Evolutionary conservation across 1,284 basidiomycete species (phyloP).

Genomic region (Marasmius oreades): DNA sequence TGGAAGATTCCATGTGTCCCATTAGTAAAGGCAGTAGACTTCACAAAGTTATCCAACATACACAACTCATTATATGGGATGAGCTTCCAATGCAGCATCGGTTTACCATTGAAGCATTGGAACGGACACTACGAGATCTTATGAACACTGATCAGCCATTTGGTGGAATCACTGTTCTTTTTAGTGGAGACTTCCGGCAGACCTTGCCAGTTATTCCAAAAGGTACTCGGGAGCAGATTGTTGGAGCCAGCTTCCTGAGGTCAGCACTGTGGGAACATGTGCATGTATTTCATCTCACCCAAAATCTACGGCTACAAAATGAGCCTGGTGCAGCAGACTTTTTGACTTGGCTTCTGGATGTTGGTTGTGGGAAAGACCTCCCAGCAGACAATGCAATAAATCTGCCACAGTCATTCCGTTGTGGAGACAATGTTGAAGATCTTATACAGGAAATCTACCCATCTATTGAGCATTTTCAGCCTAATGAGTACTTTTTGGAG

Average conservation of each 20-base stretch:
- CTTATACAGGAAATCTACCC: too few relatives aligned
- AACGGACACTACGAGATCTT: conserved; percentile 28
- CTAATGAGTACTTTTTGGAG: too few relatives aligned
- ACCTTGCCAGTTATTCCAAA: conserved; percentile 27
- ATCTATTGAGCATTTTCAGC: too few relatives aligned
- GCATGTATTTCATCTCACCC: conserved; percentile 24
- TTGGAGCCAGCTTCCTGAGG: conserved; percentile 27
- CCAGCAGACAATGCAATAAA: too few relatives aligned
- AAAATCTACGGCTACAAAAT: conserved; percentile 34
- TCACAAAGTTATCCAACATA: conserved; percentile 25
- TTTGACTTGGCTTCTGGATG: too few relatives aligned
- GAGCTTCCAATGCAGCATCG: conserved; percentile 34
- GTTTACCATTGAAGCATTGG: conserved; percentile 29
- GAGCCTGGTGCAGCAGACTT: conserved; percentile 18
- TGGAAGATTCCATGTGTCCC: conserved; percentile 29
- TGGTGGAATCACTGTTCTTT: conserved; percentile 36
- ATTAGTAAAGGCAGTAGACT: conserved; percentile 25
- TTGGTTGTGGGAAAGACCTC: too few relatives aligned
- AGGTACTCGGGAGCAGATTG: conserved; percentile 31
- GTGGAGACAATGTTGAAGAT: too few relatives aligned
- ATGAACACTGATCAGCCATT: conserved; percentile 24
- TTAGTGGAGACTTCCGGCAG: conserved; percentile 39
- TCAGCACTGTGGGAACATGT: conserved; percentile 34
- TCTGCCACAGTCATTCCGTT: too few relatives aligned
- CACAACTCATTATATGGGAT: conserved; percentile 36